These are phyloP conservation scores for Aspergillus ostianus DNA, from an alignment of 495 filamentous ascomycete genomes.

Conservation along the genomic window DNA sequence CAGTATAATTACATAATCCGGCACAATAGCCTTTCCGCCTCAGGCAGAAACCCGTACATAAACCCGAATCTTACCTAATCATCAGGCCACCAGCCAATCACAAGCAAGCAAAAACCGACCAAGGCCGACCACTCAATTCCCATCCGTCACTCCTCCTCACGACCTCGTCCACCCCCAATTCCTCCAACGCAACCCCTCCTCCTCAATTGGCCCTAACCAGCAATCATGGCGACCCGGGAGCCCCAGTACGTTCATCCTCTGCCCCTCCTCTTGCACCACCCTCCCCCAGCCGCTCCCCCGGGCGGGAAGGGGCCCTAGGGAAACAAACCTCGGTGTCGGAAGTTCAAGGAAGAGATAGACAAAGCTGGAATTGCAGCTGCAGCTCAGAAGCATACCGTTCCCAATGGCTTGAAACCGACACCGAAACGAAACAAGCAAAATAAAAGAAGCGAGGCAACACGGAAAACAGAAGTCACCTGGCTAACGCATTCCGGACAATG, in stretches of 20 bases:
- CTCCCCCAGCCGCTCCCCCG: conserved; percentile 4
- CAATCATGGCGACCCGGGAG: conserved; percentile 51
- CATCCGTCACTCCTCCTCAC: conserved; percentile 18
- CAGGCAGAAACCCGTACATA: conserved; percentile 13
- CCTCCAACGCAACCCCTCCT: conserved; percentile 20
- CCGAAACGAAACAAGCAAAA: neutral
- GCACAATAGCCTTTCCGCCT: conserved; percentile 3
- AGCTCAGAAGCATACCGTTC: neutral
- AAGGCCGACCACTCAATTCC: conserved; percentile 1
- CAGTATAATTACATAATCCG: neutral
- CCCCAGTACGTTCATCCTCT: conserved; percentile 37
- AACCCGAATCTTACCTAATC: conserved; percentile 12
- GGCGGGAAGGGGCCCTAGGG: neutral
- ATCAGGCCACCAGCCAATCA: conserved; percentile 16
- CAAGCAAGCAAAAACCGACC: conserved; percentile 17
- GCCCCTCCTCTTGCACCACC: neutral
- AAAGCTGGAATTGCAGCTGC: neutral
- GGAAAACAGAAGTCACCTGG: neutral
- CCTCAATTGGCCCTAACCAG: conserved; percentile 28
- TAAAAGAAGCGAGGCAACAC: neutral
- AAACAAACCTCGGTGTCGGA: neutral
- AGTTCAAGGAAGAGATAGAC: neutral
- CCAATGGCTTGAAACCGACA: neutral
- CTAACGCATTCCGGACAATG: conserved; percentile 7
- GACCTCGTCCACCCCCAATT: conserved; percentile 24